These are phyloP conservation scores for Aspergillus felis DNA, from an alignment of 2,329 filamentous ascomycete species.

Conservation along the genomic window DNA sequence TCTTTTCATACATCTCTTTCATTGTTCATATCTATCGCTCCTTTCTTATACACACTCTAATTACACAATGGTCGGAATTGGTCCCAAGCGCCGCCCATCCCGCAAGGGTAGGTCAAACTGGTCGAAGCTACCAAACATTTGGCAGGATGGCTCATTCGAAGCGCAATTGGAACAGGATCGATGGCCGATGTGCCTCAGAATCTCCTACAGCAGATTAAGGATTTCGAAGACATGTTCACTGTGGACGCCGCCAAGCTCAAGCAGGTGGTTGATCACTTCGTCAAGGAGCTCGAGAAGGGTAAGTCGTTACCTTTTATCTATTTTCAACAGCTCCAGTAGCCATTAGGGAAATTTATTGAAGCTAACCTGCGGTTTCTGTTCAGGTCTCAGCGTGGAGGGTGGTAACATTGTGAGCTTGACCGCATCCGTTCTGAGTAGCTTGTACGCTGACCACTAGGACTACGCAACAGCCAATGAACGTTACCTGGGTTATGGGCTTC, in stretches of 20 bases:
- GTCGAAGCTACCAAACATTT: background rate
- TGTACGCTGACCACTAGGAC: background rate
- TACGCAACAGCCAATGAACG: constrained; percentile 78
- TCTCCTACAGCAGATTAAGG: constrained; percentile 74
- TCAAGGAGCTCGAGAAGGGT: constrained; percentile 84
- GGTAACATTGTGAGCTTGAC: constrained; percentile 75
- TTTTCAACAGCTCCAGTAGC: background rate
- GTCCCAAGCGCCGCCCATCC: constrained; percentile 62
- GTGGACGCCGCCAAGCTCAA: constrained; percentile 78
- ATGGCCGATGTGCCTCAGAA: constrained; percentile 87
- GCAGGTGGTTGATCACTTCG: constrained; percentile 83
- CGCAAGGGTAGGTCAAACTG: constrained; percentile 63
- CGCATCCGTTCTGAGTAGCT: background rate
- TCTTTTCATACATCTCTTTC: constrained; percentile 1
- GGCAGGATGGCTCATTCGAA: background rate
- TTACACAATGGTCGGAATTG: constrained; percentile 59
- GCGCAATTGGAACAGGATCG: constrained; percentile 57
- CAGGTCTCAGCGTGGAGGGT: constrained; percentile 78
- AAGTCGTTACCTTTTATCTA: constrained; percentile 18
- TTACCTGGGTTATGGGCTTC: constrained; percentile 90
- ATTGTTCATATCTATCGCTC: background rate
- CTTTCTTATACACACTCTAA: background rate
- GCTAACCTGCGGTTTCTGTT: background rate
- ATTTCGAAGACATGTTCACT: constrained; percentile 78
- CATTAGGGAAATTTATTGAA: background rate